phyloP scores from a whole-genome alignment of 179 eudicot genomes.

The Spinacia oleracea region DNA sequence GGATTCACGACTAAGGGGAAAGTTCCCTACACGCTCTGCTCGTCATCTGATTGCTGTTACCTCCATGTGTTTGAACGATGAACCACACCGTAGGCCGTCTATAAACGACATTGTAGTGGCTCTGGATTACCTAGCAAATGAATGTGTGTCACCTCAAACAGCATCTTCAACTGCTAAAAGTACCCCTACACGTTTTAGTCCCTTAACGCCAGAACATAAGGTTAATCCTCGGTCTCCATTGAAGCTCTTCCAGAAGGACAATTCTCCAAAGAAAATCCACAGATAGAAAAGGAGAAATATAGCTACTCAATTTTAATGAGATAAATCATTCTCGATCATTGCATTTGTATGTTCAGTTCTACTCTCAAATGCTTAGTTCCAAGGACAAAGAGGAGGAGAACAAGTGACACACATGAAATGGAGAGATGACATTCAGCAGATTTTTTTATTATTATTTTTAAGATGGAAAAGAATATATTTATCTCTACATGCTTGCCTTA shows the following conservation, averaged over 20 bases:
- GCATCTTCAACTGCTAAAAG: slow-evolving; percentile 14
- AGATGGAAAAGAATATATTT: background rate
- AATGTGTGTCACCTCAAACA: slow-evolving; percentile 27
- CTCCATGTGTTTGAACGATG: slow-evolving; percentile 75
- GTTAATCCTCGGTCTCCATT: slow-evolving; percentile 5
- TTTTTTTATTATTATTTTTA: slow-evolving; percentile 6
- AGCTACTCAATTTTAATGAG: background rate
- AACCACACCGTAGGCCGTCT: slow-evolving; percentile 60
- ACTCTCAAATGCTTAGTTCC: background rate
- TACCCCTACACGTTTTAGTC: slow-evolving; percentile 22
- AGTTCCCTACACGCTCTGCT: slow-evolving; percentile 52
- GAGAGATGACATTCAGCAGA: background rate
- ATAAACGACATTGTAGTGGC: slow-evolving; percentile 78
- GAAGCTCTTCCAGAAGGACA: background rate
- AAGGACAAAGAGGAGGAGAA: background rate
- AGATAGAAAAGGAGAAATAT: background rate
- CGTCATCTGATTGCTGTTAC: slow-evolving; percentile 63
- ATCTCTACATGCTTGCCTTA: too few relatives aligned
- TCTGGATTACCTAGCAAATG: slow-evolving; percentile 63
- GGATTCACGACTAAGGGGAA: slow-evolving; percentile 70
- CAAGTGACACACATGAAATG: background rate
- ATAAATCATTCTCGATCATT: background rate
- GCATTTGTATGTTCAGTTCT: background rate
- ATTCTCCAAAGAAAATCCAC: background rate
- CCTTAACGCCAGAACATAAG: background rate